Conservation (phyloP, 169 alveolate species). For the Eimeria mitis region DNA sequence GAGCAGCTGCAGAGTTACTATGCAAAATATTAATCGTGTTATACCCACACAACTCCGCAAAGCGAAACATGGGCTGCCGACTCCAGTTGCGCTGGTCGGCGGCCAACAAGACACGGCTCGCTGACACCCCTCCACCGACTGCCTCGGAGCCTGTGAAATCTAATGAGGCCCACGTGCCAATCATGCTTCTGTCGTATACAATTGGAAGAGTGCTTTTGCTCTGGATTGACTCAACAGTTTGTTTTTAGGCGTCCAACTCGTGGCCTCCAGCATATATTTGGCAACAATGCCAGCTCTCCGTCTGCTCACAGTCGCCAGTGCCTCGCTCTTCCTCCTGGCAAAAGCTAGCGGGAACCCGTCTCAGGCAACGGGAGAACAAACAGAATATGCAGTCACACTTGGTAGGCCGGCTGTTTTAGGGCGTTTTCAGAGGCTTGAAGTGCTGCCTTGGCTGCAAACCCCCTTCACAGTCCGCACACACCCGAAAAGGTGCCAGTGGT, state of each 20-base stretch:
- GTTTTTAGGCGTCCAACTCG: not conserved
- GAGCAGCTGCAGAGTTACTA: no score
- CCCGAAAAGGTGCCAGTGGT: not conserved
- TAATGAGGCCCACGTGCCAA: not conserved
- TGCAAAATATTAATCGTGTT: no score
- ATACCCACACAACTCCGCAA: no score
- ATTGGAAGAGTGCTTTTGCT: not conserved
- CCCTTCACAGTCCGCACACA: not conserved
- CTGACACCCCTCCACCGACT: not conserved
- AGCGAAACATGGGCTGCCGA: no score
- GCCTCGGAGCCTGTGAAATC: not conserved
- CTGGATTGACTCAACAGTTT: not conserved
- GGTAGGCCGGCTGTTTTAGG: not conserved
- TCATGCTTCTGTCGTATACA: not conserved
- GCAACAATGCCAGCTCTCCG: not conserved
- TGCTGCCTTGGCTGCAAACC: not conserved
- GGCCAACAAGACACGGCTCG: not conserved
- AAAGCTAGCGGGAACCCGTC: not conserved
- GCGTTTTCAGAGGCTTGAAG: not conserved
- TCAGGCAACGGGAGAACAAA: not conserved
- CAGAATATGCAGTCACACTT: not conserved
- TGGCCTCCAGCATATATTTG: not conserved
- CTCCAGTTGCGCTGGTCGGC: no score
- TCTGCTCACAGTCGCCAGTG: conserved; percentile 8
- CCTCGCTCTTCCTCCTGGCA: not conserved